phyloP scores from a whole-genome alignment of 208 protist genomes.

The Trypanosoma mega region DNA sequence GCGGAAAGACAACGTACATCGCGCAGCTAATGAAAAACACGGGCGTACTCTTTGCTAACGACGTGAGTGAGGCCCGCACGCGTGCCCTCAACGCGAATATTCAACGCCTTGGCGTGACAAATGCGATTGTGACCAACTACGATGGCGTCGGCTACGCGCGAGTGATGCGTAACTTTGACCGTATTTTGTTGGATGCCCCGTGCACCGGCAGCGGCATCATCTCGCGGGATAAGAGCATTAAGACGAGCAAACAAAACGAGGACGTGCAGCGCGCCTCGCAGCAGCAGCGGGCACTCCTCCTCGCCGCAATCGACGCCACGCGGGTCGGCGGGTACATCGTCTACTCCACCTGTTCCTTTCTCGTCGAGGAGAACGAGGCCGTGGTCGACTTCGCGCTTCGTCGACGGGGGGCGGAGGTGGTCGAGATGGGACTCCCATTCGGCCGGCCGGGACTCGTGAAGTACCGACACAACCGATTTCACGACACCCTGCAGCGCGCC shows the following conservation, averaged over 20 bases:
- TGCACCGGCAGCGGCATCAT: constrained; percentile 99
- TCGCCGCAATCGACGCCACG: constrained; percentile 97
- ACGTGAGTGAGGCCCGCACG: constrained; percentile 94
- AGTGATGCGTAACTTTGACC: constrained; percentile 89
- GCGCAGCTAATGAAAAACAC: constrained; percentile 98
- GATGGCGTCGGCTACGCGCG: constrained; percentile 92
- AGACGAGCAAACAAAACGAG: constrained; percentile 88
- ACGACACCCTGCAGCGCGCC: constrained; percentile 61
- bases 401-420: constrained; percentile 92
- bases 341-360: constrained; percentile 98
- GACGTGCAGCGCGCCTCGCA: constrained; percentile 92
- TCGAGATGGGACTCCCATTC: constrained; percentile 95
- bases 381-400: constrained; percentile 97
- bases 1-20: constrained; percentile 99
- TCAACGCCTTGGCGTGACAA: constrained; percentile 94
- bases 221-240: constrained; percentile 97
- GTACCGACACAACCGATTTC: constrained; percentile 83
- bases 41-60: constrained; percentile 98
- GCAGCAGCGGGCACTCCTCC: constrained; percentile 97
- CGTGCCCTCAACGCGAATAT: constrained; percentile 97
- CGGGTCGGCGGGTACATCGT: constrained; percentile 96
- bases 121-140: constrained; percentile 95
- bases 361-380: constrained; percentile 98
- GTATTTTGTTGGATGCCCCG: constrained; percentile 97
- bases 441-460: constrained; percentile 91